phyloP scores from a whole-genome alignment of 2,329 filamentous ascomycete genomes.

The Lecanicillium sp. region DNA sequence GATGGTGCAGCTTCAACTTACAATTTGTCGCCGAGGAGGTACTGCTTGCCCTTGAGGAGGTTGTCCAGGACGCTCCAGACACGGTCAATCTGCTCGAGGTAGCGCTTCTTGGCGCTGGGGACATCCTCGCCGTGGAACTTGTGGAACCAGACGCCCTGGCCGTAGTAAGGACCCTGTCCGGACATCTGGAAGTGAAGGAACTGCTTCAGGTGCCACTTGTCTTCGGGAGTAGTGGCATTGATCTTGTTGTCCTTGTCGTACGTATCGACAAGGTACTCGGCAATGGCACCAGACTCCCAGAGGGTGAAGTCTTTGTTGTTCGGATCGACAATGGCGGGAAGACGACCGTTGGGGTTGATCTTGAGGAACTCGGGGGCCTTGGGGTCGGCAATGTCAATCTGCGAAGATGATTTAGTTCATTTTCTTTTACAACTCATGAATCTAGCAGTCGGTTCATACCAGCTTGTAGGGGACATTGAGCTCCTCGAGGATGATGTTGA shows the following conservation, averaged over 20 bases:
- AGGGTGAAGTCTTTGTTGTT: slow-evolving; percentile 17
- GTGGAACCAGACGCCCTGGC: slow-evolving; percentile 21
- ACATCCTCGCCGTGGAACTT: slow-evolving; percentile 17
- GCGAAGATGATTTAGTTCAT: neutral
- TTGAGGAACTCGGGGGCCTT: slow-evolving; percentile 10
- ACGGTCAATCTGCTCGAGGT: slow-evolving; percentile 22
- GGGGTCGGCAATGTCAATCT: slow-evolving; percentile 1
- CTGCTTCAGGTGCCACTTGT: slow-evolving; percentile 21
- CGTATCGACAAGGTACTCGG: slow-evolving; percentile 17
- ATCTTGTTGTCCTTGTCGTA: slow-evolving; percentile 18
- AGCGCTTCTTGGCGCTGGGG: slow-evolving; percentile 22
- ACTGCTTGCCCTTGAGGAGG: slow-evolving; percentile 29
- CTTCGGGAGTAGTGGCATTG: slow-evolving; percentile 11
- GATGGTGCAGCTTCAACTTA: slow-evolving; percentile 17
- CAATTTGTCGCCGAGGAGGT: slow-evolving; percentile 30
- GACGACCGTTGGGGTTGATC: slow-evolving; percentile 17
- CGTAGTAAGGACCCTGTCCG: slow-evolving; percentile 27
- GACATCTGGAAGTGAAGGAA: slow-evolving; percentile 23
- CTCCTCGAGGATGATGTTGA: slow-evolving; percentile 19
- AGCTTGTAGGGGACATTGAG: slow-evolving; percentile 19
- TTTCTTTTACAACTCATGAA: neutral
- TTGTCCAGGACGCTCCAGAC: slow-evolving; percentile 20
- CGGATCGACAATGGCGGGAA: slow-evolving; percentile 18
- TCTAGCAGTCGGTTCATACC: slow-evolving; percentile 12
- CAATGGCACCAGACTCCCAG: slow-evolving; percentile 21